phyloP scores from a whole-genome alignment of 768 basidiomycete species.

The Ramaria sp. region DNA sequence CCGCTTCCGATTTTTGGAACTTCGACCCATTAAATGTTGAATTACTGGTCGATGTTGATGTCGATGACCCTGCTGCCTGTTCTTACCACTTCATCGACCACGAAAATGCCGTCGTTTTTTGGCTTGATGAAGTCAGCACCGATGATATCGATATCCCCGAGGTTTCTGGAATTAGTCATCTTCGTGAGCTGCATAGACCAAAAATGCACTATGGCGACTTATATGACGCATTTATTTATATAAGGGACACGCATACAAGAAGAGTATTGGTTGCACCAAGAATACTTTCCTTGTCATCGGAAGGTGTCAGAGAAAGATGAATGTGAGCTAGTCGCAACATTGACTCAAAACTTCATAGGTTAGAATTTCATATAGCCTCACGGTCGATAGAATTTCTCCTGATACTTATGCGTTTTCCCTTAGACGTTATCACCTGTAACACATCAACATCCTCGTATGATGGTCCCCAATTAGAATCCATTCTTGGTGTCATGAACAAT shows the following conservation, averaged over 20 bases:
- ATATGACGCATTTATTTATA: neutral
- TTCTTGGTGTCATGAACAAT: constrained; percentile 35
- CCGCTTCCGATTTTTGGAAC: neutral
- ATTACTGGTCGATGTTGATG: constrained; percentile 37
- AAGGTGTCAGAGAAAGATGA: constrained; percentile 19
- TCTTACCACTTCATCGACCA: constrained; percentile 51
- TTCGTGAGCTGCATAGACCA: neutral
- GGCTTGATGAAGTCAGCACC: constrained; percentile 38
- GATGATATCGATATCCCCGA: neutral
- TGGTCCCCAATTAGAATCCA: constrained; percentile 33
- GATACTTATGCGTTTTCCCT: no score
- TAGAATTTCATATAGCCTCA: neutral
- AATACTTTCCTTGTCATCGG: constrained; percentile 50
- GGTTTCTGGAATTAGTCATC: neutral
- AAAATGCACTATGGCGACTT: neutral
- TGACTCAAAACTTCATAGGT: constrained; percentile 49
- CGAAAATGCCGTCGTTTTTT: constrained; percentile 35
- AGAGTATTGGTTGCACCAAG: constrained; percentile 55
- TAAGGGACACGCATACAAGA: constrained; percentile 13
- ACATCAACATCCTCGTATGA: constrained; percentile 51
- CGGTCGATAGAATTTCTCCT: neutral
- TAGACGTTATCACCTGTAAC: constrained; percentile 50
- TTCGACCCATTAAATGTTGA: constrained; percentile 19
- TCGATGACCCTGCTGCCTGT: constrained; percentile 37
- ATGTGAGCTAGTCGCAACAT: constrained; percentile 39